A percentile compares a stretch with the other conserved stretches of the same genome.
Evolutionary conservation across 305 asterid genomes (phyloP).

Genomic region (Fraxinus paxiana): DNA sequence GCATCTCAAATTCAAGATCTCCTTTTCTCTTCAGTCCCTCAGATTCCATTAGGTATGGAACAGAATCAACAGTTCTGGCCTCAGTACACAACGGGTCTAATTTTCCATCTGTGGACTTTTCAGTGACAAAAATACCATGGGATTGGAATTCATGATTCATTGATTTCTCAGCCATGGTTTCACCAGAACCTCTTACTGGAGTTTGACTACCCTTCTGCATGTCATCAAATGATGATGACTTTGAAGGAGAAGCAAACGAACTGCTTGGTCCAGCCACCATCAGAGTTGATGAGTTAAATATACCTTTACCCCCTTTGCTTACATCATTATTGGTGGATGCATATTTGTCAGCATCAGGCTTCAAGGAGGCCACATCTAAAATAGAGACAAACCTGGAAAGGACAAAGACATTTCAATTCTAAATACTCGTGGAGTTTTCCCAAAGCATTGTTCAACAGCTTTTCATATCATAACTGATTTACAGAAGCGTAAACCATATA

Average conservation of each 20-base stretch:
- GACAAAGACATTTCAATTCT: slow-evolving; percentile 1
- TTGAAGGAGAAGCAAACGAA: slow-evolving; percentile 35
- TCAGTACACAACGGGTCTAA: slow-evolving; percentile 33
- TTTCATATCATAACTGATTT: slow-evolving; percentile 9
- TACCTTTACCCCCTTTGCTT: slow-evolving; percentile 39
- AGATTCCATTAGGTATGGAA: slow-evolving; percentile 33
- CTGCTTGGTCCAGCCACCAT: slow-evolving; percentile 72
- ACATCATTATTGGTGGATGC: slow-evolving; percentile 35
- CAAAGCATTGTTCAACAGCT: background rate
- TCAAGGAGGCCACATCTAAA: slow-evolving; percentile 76
- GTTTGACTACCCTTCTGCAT: slow-evolving; percentile 29
- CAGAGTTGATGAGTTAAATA: slow-evolving; percentile 75
- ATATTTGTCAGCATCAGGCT: slow-evolving; percentile 66
- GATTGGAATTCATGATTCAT: slow-evolving; percentile 22
- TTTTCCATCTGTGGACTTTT: slow-evolving; percentile 31
- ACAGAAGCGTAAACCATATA: background rate
- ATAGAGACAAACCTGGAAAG: slow-evolving; percentile 67
- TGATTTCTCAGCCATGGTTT: slow-evolving; percentile 32
- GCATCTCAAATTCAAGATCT: slow-evolving; percentile 86
- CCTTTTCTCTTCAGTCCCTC: slow-evolving; percentile 68
- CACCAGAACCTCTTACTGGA: slow-evolving; percentile 26
- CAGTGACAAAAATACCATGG: slow-evolving; percentile 27
- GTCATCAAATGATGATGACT: slow-evolving; percentile 30
- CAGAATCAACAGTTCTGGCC: slow-evolving; percentile 36
- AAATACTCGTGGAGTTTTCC: slow-evolving; percentile 1